Conservation (phyloP, 225 moss, liverwort and hornwort species). For the Physcomitrium patens region DNA sequence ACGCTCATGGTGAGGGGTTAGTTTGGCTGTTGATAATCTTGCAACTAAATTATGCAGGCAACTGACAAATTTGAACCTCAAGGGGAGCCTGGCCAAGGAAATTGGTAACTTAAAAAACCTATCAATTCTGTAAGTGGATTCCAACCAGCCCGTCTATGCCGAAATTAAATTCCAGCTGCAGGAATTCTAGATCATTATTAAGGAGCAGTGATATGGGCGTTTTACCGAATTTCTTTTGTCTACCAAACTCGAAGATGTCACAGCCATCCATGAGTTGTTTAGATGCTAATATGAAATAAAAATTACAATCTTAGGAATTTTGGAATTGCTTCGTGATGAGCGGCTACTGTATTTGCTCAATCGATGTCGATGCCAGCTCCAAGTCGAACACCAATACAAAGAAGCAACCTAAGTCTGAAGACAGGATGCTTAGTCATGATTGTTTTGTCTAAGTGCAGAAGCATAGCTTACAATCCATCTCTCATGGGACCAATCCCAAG, state of each 20-base stretch:
- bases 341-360: conserved; percentile 17
- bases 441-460: conserved; percentile 36
- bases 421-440: conserved; percentile 17
- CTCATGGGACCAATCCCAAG: conserved; percentile 31
- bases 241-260: background rate
- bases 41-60: conserved; percentile 37
- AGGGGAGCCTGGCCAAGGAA: conserved; percentile 28
- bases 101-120: conserved; percentile 30
- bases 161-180: background rate
- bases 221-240: background rate
- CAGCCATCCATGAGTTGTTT: conserved; percentile 15
- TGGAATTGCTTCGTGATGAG: conserved; percentile 16
- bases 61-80: conserved; percentile 43
- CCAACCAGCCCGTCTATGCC: background rate
- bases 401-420: conserved; percentile 8
- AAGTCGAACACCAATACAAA: background rate
- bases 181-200: background rate
- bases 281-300: background rate
- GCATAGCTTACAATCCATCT: conserved; percentile 41
- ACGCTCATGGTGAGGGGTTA: background rate
- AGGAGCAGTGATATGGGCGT: conserved; percentile 3
- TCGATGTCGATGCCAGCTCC: conserved; percentile 4
- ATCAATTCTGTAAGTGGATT: conserved; percentile 48
- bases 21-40: conserved; percentile 13
- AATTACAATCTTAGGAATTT: background rate